phyloP scores from a whole-genome alignment of 2,329 filamentous ascomycete genomes.

The Alternaria viburni region DNA sequence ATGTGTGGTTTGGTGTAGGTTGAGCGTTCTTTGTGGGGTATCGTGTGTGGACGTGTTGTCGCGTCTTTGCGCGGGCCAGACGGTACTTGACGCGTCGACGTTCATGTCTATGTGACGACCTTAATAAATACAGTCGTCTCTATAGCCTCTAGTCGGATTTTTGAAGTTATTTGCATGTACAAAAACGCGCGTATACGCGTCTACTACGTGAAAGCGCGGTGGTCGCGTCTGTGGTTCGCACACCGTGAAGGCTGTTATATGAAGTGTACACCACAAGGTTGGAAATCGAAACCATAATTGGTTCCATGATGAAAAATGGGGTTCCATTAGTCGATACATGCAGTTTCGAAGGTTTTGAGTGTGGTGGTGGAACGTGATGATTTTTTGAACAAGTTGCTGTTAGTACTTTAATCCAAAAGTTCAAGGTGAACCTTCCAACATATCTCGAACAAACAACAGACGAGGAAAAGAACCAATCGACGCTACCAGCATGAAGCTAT shows the following conservation, averaged over 20 bases:
- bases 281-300: fast-evolving
- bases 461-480: background rate
- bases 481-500: background rate
- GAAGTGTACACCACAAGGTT: background rate
- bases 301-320: fast-evolving
- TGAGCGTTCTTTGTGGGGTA: constrained; percentile 2
- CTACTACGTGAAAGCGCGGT: background rate
- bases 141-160: background rate
- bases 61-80: background rate
- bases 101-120: background rate
- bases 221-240: background rate
- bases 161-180: background rate
- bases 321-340: fast-evolving
- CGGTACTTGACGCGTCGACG: background rate
- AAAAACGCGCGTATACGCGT: background rate
- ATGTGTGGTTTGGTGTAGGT: constrained; percentile 6
- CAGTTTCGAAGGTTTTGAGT: background rate
- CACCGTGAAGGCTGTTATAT: background rate
- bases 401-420: background rate
- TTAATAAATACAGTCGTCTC: fast-evolving
- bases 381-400: background rate
- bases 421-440: fast-evolving
- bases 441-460: background rate
- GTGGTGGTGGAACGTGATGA: background rate
- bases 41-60: background rate